Evolutionary conservation across 306 rosid genomes (phyloP), one percentile per base, ranked within the genome.

Genomic region (Malus domestica): DNA sequence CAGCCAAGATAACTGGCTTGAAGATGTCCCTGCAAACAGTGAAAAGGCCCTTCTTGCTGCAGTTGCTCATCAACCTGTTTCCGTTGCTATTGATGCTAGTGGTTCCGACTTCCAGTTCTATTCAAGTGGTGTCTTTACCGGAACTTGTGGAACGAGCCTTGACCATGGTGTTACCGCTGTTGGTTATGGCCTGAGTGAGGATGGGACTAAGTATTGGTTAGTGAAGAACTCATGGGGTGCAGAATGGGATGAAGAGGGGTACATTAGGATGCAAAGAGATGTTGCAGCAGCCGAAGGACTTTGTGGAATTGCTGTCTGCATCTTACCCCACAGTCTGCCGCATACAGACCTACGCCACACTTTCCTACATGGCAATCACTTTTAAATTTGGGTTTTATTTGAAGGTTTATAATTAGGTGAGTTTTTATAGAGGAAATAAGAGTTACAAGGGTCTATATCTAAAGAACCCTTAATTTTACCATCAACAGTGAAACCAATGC

Each of bases 211-310:
- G 73, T 84, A 81, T 67, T 85, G 89, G 89, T 10, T 85, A 42
- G 79, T 83, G 19, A 88, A 85, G 82, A 88, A 88, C 66, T 85
- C 91, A 2, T 85, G 84, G 87, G 87, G 91, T 33, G 55, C 68
- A 0, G 19, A 65, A 4, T 85, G 88, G 90, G 90, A 84, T 10
- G 88, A 80, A 25, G 87, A 15, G 4, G 52, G 85, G 0, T 87
- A 87, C 67, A 82, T 81, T 20, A 81, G 79, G 13, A 84, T 84
- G 84, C 81, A 80, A 46, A 14, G 52, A 46, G 52, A 46, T 13
- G 52, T 46, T 46, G 60, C 8, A 59, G 79, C 85, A 13, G 15
- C 63, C 1, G 63, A 10, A 59, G 32, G 64, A 59, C 64, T 59
- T 59, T 59, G 64, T 10, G 64, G 64, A 12, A 23, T 59, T 59